Conservation (phyloP, 2,329 filamentous ascomycete species). For the Botrytis cinerea region DNA sequence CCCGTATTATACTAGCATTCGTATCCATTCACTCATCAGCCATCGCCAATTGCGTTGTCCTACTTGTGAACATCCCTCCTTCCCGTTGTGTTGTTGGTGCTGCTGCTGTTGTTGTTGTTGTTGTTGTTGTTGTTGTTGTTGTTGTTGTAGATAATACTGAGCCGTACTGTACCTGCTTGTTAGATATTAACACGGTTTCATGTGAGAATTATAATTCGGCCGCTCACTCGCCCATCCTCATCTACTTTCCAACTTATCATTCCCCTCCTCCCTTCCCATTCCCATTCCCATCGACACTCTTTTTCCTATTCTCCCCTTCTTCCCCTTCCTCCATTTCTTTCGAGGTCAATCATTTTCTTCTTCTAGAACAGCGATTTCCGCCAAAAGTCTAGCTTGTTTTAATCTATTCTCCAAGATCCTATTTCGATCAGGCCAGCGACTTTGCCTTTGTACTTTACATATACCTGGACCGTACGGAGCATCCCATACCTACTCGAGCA, state of each 20-base stretch:
- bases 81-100: not conserved
- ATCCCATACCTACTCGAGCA: conserved; percentile 8
- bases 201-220: not conserved
- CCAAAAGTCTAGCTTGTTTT: conserved; percentile 19
- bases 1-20: not conserved
- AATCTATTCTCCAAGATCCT: not conserved
- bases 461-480: conserved; percentile 1
- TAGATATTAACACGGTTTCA: conserved; percentile 25
- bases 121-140: not conserved
- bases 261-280: not conserved
- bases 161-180: not conserved
- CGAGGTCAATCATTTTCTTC: not conserved
- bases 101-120: not conserved
- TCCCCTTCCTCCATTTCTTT: not conserved
- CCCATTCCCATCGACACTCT: not conserved
- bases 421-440: not conserved
- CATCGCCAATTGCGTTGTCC: not conserved
- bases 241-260: not conserved
- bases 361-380: not conserved
- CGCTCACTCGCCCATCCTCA: not conserved
- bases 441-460: not conserved
- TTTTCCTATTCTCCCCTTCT: not conserved
- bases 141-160: not conserved
- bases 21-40: conserved; percentile 2
- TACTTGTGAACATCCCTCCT: not conserved